phyloP scores from a whole-genome alignment of 805 yeast genomes.

The Candida michaelii region DNA sequence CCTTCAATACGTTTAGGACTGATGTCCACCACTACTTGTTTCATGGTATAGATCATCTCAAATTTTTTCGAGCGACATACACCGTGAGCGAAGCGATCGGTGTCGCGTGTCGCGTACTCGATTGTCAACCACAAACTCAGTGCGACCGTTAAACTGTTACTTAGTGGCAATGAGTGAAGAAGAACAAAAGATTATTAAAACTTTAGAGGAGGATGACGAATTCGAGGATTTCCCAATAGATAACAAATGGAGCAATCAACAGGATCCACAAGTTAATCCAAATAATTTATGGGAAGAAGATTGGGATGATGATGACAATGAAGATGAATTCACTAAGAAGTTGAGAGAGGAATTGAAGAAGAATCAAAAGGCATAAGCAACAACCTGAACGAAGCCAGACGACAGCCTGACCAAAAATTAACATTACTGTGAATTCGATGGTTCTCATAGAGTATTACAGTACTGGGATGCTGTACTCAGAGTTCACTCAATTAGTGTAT shows the following conservation, averaged over 20 bases:
- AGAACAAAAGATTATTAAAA: slow-evolving; percentile 51
- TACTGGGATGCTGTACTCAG: too few relatives aligned
- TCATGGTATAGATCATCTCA: slow-evolving; percentile 25
- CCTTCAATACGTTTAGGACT: slow-evolving; percentile 91
- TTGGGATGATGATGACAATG: slow-evolving; percentile 96
- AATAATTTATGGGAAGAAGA: slow-evolving; percentile 89
- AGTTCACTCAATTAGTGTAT: too few relatives aligned
- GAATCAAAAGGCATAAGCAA: neutral
- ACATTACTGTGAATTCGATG: too few relatives aligned
- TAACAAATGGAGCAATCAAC: slow-evolving; percentile 67
- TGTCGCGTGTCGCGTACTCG: too few relatives aligned
- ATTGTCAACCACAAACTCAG: too few relatives aligned
- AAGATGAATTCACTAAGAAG: slow-evolving; percentile 79
- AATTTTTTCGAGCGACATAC: neutral
- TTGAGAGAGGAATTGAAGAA: slow-evolving; percentile 53
- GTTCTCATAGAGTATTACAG: too few relatives aligned
- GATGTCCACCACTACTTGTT: slow-evolving; percentile 62
- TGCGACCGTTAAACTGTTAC: neutral
- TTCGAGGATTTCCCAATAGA: slow-evolving; percentile 96
- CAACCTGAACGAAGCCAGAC: too few relatives aligned
- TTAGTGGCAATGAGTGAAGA: slow-evolving; percentile 10
- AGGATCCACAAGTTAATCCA: slow-evolving; percentile 50
- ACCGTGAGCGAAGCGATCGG: too few relatives aligned
- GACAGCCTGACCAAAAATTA: too few relatives aligned
- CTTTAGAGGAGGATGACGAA: slow-evolving; percentile 94